Percentiles rank a stretch among this genome's conserved stretches.
Evolutionary conservation across 805 yeast species (phyloP).

Genomic region (Candida michaelii): DNA sequence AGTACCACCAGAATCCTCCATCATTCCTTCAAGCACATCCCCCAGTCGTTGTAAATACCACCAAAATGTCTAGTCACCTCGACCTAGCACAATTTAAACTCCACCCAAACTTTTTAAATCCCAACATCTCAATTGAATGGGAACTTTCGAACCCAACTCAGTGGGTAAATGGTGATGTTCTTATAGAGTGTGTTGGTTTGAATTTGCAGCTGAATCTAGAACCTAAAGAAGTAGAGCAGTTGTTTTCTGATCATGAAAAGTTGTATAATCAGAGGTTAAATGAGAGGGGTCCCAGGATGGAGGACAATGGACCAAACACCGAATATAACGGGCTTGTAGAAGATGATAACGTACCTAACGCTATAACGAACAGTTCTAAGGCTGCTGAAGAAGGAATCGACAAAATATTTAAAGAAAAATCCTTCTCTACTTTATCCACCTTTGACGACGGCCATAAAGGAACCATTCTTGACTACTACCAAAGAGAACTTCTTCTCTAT

Average conservation of each 20-base stretch:
- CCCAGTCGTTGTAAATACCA: neutral
- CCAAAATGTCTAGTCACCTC: too few species aligned
- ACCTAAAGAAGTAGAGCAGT: slow-evolving; percentile 21
- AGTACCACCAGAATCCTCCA: slow-evolving; percentile 43
- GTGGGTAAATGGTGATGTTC: slow-evolving; percentile 23
- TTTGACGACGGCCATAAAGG: too few species aligned
- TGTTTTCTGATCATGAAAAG: slow-evolving; percentile 35
- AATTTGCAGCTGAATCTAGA: slow-evolving; percentile 18
- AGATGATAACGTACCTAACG: too few species aligned
- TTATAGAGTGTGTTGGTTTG: slow-evolving; percentile 23
- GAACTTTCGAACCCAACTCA: slow-evolving; percentile 21
- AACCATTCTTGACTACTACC: slow-evolving; percentile 45
- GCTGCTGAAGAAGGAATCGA: neutral
- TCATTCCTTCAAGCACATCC: slow-evolving; percentile 23
- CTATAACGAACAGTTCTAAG: neutral
- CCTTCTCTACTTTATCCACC: too few species aligned
- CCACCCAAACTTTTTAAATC: slow-evolving; percentile 48
- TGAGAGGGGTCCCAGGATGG: too few species aligned
- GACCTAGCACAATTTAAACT: slow-evolving; percentile 24
- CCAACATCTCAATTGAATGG: slow-evolving; percentile 19
- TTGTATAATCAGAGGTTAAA: slow-evolving; percentile 20
- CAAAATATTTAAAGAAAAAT: neutral
- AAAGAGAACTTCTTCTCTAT: slow-evolving; percentile 55
- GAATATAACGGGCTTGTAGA: too few species aligned
- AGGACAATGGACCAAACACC: too few species aligned